Percentiles rank a stretch among this genome's conserved stretches.
These are phyloP conservation scores for Cydonia oblonga DNA, from an alignment of 331 rosid species.

Conservation along the genomic window DNA sequence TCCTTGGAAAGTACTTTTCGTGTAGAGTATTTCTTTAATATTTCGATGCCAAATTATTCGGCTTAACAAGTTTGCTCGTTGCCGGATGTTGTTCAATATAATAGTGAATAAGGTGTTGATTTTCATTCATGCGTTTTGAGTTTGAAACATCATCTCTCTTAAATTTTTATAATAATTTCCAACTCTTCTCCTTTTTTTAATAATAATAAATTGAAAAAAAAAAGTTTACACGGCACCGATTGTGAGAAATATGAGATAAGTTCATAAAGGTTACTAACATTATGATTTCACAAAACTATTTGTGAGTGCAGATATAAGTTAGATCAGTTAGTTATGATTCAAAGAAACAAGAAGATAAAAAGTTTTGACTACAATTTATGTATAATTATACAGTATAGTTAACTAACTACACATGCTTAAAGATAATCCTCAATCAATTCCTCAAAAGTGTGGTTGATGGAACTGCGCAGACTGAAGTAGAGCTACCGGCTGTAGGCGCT, in stretches of 20 bases:
- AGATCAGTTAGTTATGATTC: background rate
- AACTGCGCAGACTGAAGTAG: background rate
- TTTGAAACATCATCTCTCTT: too few relatives aligned
- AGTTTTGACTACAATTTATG: background rate
- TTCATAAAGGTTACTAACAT: background rate
- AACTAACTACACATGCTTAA: background rate
- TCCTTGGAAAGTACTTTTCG: background rate
- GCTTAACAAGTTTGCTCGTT: too few relatives aligned
- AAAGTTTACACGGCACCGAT: background rate
- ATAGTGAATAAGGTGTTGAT: too few relatives aligned
- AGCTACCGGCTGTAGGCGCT: background rate
- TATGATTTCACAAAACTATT: too few relatives aligned
- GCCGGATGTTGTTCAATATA: too few relatives aligned
- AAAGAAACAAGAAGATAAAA: background rate
- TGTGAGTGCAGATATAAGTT: background rate
- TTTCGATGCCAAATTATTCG: too few relatives aligned
- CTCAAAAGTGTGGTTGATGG: background rate
- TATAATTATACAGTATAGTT: background rate
- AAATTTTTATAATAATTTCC: too few relatives aligned
- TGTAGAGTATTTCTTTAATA: too few relatives aligned
- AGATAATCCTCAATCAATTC: background rate
- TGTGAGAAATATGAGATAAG: background rate
- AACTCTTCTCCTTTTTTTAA: rapidly evolving
- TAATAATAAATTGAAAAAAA: too few relatives aligned
- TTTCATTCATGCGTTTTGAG: too few relatives aligned